A percentile compares a stretch with the other conserved stretches of the same genome.
phyloP scores from a whole-genome alignment of 2,329 filamentous ascomycete genomes.

The Penicillium sp. region DNA sequence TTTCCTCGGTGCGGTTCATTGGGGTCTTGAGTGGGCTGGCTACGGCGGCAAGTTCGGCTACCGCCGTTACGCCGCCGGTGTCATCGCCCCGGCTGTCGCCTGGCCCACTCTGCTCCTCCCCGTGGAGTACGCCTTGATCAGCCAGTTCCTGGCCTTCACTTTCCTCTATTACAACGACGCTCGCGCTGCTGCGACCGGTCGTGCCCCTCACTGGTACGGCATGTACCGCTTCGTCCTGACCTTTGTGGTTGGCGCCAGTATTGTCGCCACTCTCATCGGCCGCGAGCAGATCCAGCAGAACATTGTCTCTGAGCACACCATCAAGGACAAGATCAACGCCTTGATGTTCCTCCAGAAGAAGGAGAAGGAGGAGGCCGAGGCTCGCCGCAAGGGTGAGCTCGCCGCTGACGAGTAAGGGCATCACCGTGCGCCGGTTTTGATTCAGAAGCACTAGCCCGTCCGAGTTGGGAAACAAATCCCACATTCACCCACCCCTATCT shows the following conservation, averaged over 20 bases:
- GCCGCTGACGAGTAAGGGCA: slow-evolving; percentile 31
- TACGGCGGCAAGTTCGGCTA: slow-evolving; percentile 63
- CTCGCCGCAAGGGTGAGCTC: slow-evolving; percentile 28
- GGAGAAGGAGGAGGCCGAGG: slow-evolving; percentile 41
- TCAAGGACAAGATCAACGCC: slow-evolving; percentile 48
- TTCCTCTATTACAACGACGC: slow-evolving; percentile 81
- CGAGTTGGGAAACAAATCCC: background rate
- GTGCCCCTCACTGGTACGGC: slow-evolving; percentile 78
- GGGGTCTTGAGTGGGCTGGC: slow-evolving; percentile 80
- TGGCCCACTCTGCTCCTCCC: slow-evolving; percentile 88
- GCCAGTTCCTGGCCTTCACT: slow-evolving; percentile 79
- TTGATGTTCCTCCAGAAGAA: slow-evolving; percentile 46
- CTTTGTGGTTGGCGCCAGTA: slow-evolving; percentile 76
- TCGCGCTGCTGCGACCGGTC: slow-evolving; percentile 64
- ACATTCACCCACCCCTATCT: background rate
- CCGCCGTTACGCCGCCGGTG: slow-evolving; percentile 75
- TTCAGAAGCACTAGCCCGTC: slow-evolving; percentile 2
- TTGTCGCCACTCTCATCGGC: slow-evolving; percentile 74
- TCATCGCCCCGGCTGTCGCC: slow-evolving; percentile 70
- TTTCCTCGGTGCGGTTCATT: slow-evolving; percentile 89
- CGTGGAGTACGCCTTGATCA: slow-evolving; percentile 74
- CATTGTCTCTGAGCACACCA: slow-evolving; percentile 31
- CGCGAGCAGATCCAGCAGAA: slow-evolving; percentile 63
- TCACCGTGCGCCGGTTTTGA: slow-evolving; percentile 5
- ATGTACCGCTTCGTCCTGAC: slow-evolving; percentile 90